Base-by-base conservation (phyloP, 441 rosid species). In the Corymbia calophylla region DNA sequence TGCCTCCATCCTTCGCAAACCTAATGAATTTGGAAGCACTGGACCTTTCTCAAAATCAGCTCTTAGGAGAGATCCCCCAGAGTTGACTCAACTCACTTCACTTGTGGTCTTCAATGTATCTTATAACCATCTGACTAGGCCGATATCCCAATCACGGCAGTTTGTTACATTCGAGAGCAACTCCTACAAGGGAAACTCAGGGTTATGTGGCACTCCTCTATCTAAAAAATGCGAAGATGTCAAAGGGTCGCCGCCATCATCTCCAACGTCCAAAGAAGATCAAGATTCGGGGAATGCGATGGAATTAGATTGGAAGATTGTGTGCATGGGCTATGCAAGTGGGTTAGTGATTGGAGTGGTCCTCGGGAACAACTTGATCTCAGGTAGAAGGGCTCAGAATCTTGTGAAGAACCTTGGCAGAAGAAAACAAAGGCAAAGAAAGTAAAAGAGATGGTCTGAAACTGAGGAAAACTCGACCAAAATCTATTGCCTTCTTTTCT, bases 31-130 rank as follows among this genome's bases (percentile, higher is more conserved):
- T 93, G 14, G 93, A 94, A 44, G 88, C 90, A 10, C 3, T 94
- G 53, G 94, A 94, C 84, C 91, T 94, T 27, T 95, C 94, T 5
- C 29, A 3, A 4, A 94, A 94, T 89, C 47, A 29, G 53, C 87
- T 93, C 53, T 89, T 80, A 2, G 92, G 93, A 4, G 4, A 89
- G 88, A 93, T 95, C 47, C 95, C 94, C 29, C 44, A 31, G 54
- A 94, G 29, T 87, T 95, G 8, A 53, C 87, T 4, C 88, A 87
- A 8, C 91, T 94, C 39, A 87, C 44, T 7, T 91, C 73, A 73
- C 92, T 64, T 7, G 89, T 1, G 8, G 29, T 88, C 58, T 70
- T 92, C 31, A 58, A 92, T 68, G 88, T 93, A 14, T 90, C 94
- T 18, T 32, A 92, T 8, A 94, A 95, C 66, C 88, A 70, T 3